Percentiles rank a stretch among this genome's conserved stretches.
Conservation (phyloP, 1,139 yeast genomes). For the Hyphopichia wangnamkhiaoensis region DNA sequence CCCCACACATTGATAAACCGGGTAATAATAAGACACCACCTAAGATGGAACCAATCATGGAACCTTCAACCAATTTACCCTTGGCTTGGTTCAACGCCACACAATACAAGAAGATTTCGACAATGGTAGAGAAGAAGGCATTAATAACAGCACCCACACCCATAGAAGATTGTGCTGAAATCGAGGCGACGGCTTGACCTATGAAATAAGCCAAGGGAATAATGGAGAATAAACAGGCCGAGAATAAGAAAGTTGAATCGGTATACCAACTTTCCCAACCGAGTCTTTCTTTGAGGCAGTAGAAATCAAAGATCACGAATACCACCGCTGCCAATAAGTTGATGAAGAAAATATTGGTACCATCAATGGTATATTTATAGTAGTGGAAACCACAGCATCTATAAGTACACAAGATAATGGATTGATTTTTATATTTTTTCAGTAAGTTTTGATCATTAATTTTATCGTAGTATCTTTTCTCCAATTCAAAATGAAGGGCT, state of each 20-base stretch:
- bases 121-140: conserved; percentile 95
- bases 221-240: conserved; percentile 77
- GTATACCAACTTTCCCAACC: conserved; percentile 55
- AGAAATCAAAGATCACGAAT: conserved; percentile 82
- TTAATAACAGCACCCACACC: conserved; percentile 99
- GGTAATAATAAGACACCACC: conserved; percentile 93
- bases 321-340: conserved; percentile 78
- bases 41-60: conserved; percentile 91
- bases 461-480: conserved; percentile 48
- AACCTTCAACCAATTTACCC: conserved; percentile 92
- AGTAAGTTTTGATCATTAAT: conserved; percentile 21
- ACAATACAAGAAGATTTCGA: conserved; percentile 88
- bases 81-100: conserved; percentile 87
- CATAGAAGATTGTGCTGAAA: conserved; percentile 98
- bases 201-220: conserved; percentile 94
- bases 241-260: conserved; percentile 62
- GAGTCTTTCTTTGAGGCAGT: conserved; percentile 55
- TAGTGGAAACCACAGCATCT: conserved; percentile 90
- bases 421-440: conserved; percentile 35
- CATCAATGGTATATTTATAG: conserved; percentile 94
- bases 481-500: conserved; percentile 71
- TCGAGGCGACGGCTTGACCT: conserved; percentile 98
- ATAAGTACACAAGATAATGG: conserved; percentile 75
- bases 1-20: conserved; percentile 96
- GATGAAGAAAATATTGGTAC: conserved; percentile 90